Evolutionary conservation across 1,139 yeast genomes (phyloP).

Genomic region (Suhomyces yuchorum): DNA sequence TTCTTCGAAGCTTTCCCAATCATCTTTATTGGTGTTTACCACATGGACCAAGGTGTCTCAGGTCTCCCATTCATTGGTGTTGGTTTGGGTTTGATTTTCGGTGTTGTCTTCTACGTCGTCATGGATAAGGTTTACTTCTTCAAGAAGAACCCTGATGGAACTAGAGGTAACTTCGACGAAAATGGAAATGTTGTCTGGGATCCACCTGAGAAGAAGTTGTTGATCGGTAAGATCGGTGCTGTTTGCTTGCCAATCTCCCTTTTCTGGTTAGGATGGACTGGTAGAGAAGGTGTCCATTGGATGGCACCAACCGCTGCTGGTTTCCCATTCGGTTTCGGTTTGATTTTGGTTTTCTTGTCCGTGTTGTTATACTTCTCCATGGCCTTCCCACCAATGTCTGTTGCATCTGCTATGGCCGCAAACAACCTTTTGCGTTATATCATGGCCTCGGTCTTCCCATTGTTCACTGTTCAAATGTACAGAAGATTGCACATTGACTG

Average conservation of each 20-base stretch:
- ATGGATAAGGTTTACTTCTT: slow-evolving; percentile 52
- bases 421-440: slow-evolving; percentile 70
- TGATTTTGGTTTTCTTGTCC: slow-evolving; percentile 71
- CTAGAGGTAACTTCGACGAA: slow-evolving; percentile 56
- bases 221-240: slow-evolving; percentile 59
- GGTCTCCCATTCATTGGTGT: slow-evolving; percentile 73
- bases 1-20: slow-evolving; percentile 79
- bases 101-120: slow-evolving; percentile 51
- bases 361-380: slow-evolving; percentile 70
- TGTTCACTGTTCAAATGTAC: slow-evolving; percentile 50
- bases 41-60: slow-evolving; percentile 58
- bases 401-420: slow-evolving; percentile 81
- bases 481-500: slow-evolving; percentile 35
- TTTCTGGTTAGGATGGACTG: slow-evolving; percentile 85
- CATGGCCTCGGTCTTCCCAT: slow-evolving; percentile 61
- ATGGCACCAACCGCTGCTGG: slow-evolving; percentile 77
- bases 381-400: slow-evolving; percentile 71
- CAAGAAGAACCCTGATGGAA: slow-evolving; percentile 64
- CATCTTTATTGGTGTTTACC: slow-evolving; percentile 64
- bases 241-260: slow-evolving; percentile 65
- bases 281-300: slow-evolving; percentile 69
- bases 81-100: slow-evolving; percentile 62
- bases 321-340: slow-evolving; percentile 73
- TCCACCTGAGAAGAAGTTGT: slow-evolving; percentile 41
- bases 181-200: slow-evolving; percentile 53